phyloP scores from a whole-genome alignment of 371 early-diverging fungal species.

The Mucor plumbeus region DNA sequence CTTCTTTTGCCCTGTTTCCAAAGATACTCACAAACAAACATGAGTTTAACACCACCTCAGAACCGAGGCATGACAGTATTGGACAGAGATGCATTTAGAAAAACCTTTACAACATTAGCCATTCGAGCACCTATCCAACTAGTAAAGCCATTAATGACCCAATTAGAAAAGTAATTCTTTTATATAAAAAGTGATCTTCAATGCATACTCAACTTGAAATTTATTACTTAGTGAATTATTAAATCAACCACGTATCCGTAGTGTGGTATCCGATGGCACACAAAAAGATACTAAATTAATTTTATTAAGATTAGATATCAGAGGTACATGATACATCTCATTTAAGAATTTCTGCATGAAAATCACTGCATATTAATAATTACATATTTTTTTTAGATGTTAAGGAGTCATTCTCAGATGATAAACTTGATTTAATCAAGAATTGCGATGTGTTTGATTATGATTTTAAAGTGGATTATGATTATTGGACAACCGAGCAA shows the following conservation, averaged over 20 bases:
- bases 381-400: slow-evolving; percentile 26
- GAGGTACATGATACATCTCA: slow-evolving; percentile 13
- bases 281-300: slow-evolving; percentile 64
- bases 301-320: slow-evolving; percentile 56
- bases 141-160: slow-evolving; percentile 58
- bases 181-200: neutral
- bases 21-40: neutral
- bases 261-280: slow-evolving; percentile 64
- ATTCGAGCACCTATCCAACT: slow-evolving; percentile 65
- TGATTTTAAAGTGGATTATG: slow-evolving; percentile 67
- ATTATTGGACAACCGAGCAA: slow-evolving; percentile 89
- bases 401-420: slow-evolving; percentile 41
- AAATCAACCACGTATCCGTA: slow-evolving; percentile 70
- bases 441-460: slow-evolving; percentile 54
- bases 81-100: slow-evolving; percentile 65
- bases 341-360: neutral
- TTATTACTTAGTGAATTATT: slow-evolving; percentile 44
- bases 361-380: neutral
- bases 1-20: neutral
- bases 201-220: neutral
- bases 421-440: slow-evolving; percentile 32
- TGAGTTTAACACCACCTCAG: slow-evolving; percentile 39
- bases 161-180: slow-evolving; percentile 46
- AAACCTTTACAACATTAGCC: slow-evolving; percentile 60
- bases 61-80: slow-evolving; percentile 61